Base-by-base conservation (phyloP, 1,284 basidiomycete species). In the Megacollybia platyphylla region DNA sequence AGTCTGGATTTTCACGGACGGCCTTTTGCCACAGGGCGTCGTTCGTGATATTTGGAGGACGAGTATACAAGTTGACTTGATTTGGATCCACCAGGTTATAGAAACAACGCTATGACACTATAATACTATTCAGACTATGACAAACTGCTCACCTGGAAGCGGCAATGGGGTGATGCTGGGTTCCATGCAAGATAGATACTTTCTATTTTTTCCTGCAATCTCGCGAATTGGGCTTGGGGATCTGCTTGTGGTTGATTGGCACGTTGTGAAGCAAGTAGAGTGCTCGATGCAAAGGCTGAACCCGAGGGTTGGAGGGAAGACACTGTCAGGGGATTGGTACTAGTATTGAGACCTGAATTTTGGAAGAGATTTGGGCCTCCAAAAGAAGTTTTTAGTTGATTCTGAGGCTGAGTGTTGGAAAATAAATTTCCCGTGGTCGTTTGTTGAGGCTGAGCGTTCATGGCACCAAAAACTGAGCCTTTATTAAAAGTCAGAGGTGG, bases 71-170 rank as follows among this genome's bases (percentile, higher is more conserved):
- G 24, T 66, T 67, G 2, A 85, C 73, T 51, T 83, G 73, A 2
- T 67, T 67, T 0, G 86, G 82, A 49, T 87, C 83, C 5, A 92
- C 88, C 3, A 88, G 67, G 53, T 92, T 92, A 58, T 91, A 91
- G 56, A 89, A 92, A 52, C 77, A 79, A 57, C 89, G 74, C 82
- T 87, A 37, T 31, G 15, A 6, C 15, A 15, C 15, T 15, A 41
- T 17, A 9, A 15, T 15, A 11, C n/a, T 24, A 0, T n/a, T 40
- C 35, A 32, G 7, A 26, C 18, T 29, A 20, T 36, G 42, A 39
- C 10, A 5, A 41, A 38, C 18, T 24, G 13, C n/a, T 18, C 57
- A 87, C 87, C 64, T 90, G 86, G 62, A 92, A 92, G 20, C 79
- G 73, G 59, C 87, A 90, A 26, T 79, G 70, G 1, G 79, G 71